These are phyloP conservation scores for Aureobasidium sp. DNA, from an alignment of 2,329 filamentous ascomycete genomes.

Conservation along the genomic window DNA sequence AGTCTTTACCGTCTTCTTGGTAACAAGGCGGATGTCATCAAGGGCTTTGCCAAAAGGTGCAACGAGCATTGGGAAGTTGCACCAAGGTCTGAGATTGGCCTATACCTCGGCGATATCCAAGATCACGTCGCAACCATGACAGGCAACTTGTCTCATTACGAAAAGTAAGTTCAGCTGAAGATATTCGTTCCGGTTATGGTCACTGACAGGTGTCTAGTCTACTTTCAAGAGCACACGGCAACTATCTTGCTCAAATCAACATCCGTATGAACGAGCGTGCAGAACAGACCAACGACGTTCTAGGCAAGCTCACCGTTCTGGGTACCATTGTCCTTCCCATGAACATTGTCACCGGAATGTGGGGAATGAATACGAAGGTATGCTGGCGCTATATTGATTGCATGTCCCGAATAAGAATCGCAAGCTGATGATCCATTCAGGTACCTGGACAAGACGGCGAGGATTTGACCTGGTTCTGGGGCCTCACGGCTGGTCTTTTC, in stretches of 20 bases:
- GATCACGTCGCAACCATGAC: slow-evolving; percentile 99
- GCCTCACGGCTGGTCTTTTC: slow-evolving; percentile 63
- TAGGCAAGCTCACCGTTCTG: slow-evolving; percentile 89
- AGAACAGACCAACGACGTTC: slow-evolving; percentile 88
- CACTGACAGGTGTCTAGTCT: slow-evolving; percentile 48
- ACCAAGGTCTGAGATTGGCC: slow-evolving; percentile 87
- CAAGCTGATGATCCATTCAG: slow-evolving; percentile 17
- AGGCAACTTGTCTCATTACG: slow-evolving; percentile 87
- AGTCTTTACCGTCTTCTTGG: slow-evolving; percentile 83
- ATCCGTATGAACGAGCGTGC: slow-evolving; percentile 98
- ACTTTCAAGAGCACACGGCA: slow-evolving; percentile 81
- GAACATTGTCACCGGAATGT: slow-evolving; percentile 98
- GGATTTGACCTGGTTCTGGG: slow-evolving; percentile 47
- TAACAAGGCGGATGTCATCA: slow-evolving; percentile 98
- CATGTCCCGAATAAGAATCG: background rate
- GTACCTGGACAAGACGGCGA: slow-evolving; percentile 87
- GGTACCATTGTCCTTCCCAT: slow-evolving; percentile 96
- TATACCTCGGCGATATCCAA: slow-evolving; percentile 96
- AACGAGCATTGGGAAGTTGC: slow-evolving; percentile 98
- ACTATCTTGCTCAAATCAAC: slow-evolving; percentile 99
- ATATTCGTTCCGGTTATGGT: background rate
- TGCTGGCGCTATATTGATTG: background rate
- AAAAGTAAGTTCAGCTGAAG: slow-evolving; percentile 58
- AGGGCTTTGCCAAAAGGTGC: slow-evolving; percentile 95
- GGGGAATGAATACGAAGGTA: slow-evolving; percentile 77